Base-by-base conservation (phyloP, 139 green algal genomes). In the Trebouxia sp. region DNA sequence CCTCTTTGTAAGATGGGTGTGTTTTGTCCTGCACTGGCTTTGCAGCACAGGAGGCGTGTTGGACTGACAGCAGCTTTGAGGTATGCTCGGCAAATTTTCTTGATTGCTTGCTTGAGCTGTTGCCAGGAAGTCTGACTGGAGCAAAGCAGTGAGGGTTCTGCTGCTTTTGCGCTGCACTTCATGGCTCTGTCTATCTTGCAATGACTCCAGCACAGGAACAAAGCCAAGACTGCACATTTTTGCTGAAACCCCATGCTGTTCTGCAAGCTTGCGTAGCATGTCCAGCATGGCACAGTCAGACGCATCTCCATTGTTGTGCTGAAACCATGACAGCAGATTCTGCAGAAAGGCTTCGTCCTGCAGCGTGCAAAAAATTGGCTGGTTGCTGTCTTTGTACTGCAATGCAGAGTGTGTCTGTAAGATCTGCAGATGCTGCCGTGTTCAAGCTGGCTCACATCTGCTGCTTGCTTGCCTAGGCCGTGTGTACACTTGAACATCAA, bases 401-500 rank as follows among this genome's bases (percentile, higher is more conserved):
- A n/a, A n/a, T n/a, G n/a, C n/a, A n/a, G n/a, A n/a, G n/a, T n/a
- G n/a, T n/a, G n/a, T n/a, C n/a, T n/a, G n/a, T n/a, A n/a, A n/a
- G n/a, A n/a, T n/a, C n/a, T n/a, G n/a, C n/a, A n/a, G n/a, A n/a
- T n/a, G n/a, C n/a, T n/a, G n/a, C n/a, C n/a, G n/a, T n/a, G n/a
- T n/a, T n/a, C n/a, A 12, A 30, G 32, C 30, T 39, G 6, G 26
- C 70, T 48, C 22, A 86, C 87, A 80, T 91, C 38, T 8, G 89
- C 89, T 7, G 79, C 85, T 66, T 69, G 48, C 6, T 20, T 37
- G n/a, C 89, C 28, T 20, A 92, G 67, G 1, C 84, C 84, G 70
- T 91, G 87, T 47, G 85, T 90, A 22, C 86, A 75, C 55, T 92
- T 92, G 81, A 92, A 92, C 10, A 91, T 82, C 24, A 92, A 47